Evolutionary conservation across 2,329 filamentous ascomycete species (phyloP), one percentile per base, ranked within the genome.

Genomic region (Colletotrichum salicis): DNA sequence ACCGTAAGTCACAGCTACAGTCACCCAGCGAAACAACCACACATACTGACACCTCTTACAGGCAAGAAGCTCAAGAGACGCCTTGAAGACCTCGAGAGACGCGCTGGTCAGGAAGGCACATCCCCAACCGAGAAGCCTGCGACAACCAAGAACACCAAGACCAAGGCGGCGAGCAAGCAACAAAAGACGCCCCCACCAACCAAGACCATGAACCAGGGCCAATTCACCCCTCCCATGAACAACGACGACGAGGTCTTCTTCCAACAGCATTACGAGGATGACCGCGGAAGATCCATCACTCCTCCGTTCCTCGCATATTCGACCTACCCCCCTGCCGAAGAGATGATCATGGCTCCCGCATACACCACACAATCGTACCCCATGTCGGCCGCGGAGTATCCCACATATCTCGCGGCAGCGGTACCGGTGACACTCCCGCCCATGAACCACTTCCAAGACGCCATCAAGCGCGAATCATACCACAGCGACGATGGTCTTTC

Each of bases 51-150:
- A 65, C 24, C 3, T 7, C 6, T 3, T 52, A 70, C 79, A 95
- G 93, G 94, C 88, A 96, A 96, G 90, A 96, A 96, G 90, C 91
- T 96, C 77, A 96, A 96, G 92, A 93, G 92, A 86, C 91, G 93
- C 78, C 87, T 96, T 79, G 93, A 96, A 86, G 93, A 96, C 80
- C 89, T 96, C 77, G 93, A 96, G 87, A 90, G 92, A 79, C 89
- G 93, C 75, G 93, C 93, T 70, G 92, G 91, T 57, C 84, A 86
- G 59, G 84, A 85, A 85, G 90, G 75, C 8, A 76, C 78, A 27
- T 52, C 80, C 63, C 82, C 83, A 62, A 72, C 80, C 12, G 82
- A 85, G 75, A 83, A 82, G 76, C 80, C 81, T 75, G 70, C 78
- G 57, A 78, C 79, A 76, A 73, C 75, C 71, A 79, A 79, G 78